Percentiles rank a stretch among this genome's conserved stretches.
Evolutionary conservation across 352 stramenopile genomes (phyloP).

Genomic region (Globisporangium orthogonon): DNA sequence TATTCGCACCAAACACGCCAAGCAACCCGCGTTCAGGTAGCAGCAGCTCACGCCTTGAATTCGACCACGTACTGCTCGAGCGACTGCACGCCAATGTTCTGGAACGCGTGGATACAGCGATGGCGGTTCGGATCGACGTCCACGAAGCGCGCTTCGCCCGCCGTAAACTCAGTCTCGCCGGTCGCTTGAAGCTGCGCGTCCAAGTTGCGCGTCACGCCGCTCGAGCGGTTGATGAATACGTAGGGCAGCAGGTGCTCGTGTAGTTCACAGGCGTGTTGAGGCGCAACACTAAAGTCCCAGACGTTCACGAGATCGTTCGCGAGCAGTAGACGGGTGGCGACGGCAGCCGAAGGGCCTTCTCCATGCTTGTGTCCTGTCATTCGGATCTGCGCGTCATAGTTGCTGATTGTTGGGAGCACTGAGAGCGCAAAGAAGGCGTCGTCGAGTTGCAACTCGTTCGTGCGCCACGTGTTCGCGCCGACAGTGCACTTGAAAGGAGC

Average conservation of each 20-base stretch:
- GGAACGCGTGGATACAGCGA: conserved; percentile 29
- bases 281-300: conserved; percentile 32
- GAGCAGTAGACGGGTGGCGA: conserved; percentile 27
- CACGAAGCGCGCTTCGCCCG: conserved; percentile 26
- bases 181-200: conserved; percentile 21
- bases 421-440: conserved; percentile 10
- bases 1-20: background rate
- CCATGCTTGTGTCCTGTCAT: background rate
- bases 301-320: conserved; percentile 28
- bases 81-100: conserved; percentile 14
- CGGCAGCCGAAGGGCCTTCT: conserved; percentile 6
- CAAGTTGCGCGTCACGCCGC: conserved; percentile 21
- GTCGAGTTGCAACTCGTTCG: background rate
- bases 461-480: background rate
- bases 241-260: conserved; percentile 34
- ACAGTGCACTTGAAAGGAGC: conserved; percentile 2
- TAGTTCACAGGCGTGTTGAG: conserved; percentile 20
- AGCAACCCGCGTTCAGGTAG: background rate
- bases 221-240: conserved; percentile 34
- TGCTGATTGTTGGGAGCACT: background rate
- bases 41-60: conserved; percentile 15
- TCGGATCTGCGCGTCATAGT: background rate
- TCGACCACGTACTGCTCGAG: conserved; percentile 38
- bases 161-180: conserved; percentile 18
- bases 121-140: conserved; percentile 15